Conservation (phyloP, 495 filamentous ascomycete species). For the Amphirosellinia nigrospora region DNA sequence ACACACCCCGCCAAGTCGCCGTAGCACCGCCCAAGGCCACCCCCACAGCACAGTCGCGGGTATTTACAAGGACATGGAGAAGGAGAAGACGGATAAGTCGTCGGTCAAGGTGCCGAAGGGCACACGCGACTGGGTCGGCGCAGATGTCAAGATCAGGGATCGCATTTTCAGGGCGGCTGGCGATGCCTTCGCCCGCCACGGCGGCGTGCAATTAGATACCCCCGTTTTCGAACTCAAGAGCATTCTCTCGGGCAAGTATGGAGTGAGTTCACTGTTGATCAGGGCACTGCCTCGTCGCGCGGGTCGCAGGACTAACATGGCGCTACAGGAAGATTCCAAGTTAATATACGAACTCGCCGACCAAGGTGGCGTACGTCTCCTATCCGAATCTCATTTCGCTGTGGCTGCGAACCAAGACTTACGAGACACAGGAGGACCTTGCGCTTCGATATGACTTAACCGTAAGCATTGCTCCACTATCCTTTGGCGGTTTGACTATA, state of each 20-base stretch:
- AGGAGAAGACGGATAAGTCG: conserved; percentile 25
- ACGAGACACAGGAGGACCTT: conserved; percentile 27
- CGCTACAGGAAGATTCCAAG: conserved; percentile 75
- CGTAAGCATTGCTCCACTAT: conserved; percentile 35
- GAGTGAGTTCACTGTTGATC: conserved; percentile 47
- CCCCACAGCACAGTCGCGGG: not conserved
- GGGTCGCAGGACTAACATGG: not conserved
- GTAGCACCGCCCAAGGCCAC: not conserved
- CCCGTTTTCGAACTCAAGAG: conserved; percentile 80
- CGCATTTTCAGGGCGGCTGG: conserved; percentile 84
- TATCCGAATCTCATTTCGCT: conserved; percentile 32
- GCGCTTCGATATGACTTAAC: conserved; percentile 85
- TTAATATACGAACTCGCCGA: conserved; percentile 88
- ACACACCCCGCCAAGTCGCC: not conserved
- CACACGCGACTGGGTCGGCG: conserved; percentile 58
- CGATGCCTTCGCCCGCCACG: conserved; percentile 85
- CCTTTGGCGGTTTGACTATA: not conserved
- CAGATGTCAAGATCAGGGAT: conserved; percentile 79
- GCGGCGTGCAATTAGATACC: conserved; percentile 84
- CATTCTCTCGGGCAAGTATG: conserved; percentile 87
- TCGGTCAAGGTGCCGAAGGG: conserved; percentile 34
- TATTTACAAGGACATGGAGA: conserved; percentile 8
- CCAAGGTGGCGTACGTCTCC: conserved; percentile 84
- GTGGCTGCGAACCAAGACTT: not conserved
- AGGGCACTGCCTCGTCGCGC: not conserved